Evolutionary conservation across 2,329 filamentous ascomycete species (phyloP).

Genomic region (Monilinia fructicola): DNA sequence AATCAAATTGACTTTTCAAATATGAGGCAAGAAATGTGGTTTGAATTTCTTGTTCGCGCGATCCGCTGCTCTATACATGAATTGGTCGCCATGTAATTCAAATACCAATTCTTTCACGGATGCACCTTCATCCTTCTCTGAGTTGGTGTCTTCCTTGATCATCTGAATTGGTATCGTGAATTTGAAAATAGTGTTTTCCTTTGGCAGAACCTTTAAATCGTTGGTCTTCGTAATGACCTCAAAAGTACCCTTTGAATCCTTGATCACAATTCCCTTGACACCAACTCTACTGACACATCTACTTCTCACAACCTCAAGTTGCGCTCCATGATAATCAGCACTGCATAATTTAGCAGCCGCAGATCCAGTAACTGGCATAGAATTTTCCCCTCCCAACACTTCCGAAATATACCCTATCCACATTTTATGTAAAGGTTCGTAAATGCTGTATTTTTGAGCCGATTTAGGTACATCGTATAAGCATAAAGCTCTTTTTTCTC

Average conservation of each 20-base stretch:
- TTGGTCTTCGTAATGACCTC: conserved; percentile 73
- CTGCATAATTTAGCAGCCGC: conserved; percentile 75
- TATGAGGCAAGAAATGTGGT: conserved; percentile 70
- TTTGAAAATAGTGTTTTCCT: conserved; percentile 84
- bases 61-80: conserved; percentile 79
- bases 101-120: conserved; percentile 60
- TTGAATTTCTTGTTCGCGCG: conserved; percentile 91
- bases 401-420: conserved; percentile 88
- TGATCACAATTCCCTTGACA: conserved; percentile 79
- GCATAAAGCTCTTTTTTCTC: conserved; percentile 69
- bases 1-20: conserved; percentile 52
- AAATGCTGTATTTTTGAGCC: conserved; percentile 71
- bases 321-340: conserved; percentile 88
- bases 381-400: conserved; percentile 51
- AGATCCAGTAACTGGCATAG: conserved; percentile 29
- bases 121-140: conserved; percentile 17
- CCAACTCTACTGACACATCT: conserved; percentile 80
- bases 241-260: conserved; percentile 83
- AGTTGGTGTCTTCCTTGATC: conserved; percentile 29
- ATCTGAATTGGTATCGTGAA: conserved; percentile 60
- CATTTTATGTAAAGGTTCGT: conserved; percentile 71
- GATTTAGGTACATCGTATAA: conserved; percentile 72
- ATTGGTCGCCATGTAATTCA: conserved; percentile 84
- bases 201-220: conserved; percentile 76
- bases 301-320: conserved; percentile 79